Evolutionary conservation across 257 asterid species (phyloP), one percentile per base, ranked within the genome.

Genomic region (Asclepias syriaca): DNA sequence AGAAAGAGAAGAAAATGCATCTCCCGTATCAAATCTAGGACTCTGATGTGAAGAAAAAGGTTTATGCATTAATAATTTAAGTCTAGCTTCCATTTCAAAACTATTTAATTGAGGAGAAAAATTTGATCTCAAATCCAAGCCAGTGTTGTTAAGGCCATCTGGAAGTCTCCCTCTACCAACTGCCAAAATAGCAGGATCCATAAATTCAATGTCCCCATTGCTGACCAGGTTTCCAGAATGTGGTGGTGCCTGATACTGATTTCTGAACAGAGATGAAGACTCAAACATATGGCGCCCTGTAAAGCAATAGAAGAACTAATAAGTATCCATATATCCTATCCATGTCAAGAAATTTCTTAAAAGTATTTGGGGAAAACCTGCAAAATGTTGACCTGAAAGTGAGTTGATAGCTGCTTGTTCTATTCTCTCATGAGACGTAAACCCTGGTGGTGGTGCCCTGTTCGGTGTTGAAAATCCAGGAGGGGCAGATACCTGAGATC

Each of bases 121-220:
- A 75, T 79, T 84, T 48, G 90, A 78, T 76, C 90, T 83, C 55
- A 79, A 66, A 70, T 87, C 95, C 66, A 89, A 72, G 80, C 90
- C 84, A 16, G 91, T 51, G 78, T 77, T 75, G 77, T 80, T 81
- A 72, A 82, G 64, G 83, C 89, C 83, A 79, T 85, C 81, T 21
- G 93, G 87, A 74, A 91, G 72, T 76, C 88, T 88, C 78, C 92
- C 97, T 77, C 85, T 92, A 76, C 97, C 98, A 79, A 95, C 99
- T 66, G 97, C 98, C 87, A 95, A 86, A 69, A 95, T 95, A 68
- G 99, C 99, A 69, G 99, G 99, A 82, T 95, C 99, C 80, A 87
- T 84, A 77, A 95, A 92, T 82, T 92, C 99, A 78, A 92, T 76
- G 72, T 92, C 97, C 39, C 86, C 90, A 58, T 84, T 81, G 70